Conservation (phyloP, 2,329 filamentous ascomycete species). For the Fusarium nelsonii region DNA sequence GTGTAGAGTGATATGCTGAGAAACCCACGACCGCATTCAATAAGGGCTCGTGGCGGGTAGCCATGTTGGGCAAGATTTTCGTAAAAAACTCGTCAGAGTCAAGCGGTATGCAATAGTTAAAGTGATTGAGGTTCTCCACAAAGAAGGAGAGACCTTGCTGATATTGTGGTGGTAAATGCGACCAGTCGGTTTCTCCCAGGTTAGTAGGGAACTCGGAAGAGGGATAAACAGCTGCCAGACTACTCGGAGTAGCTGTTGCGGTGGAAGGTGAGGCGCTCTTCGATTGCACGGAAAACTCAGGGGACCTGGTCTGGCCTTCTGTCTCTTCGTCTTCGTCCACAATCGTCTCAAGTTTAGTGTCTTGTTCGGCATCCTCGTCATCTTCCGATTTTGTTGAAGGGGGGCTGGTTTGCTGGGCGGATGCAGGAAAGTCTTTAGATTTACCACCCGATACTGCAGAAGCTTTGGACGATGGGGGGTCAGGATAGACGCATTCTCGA, state of each 20-base stretch:
- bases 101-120: constrained; percentile 84
- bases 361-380: constrained; percentile 59
- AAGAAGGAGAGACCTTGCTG: constrained; percentile 85
- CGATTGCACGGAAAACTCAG: constrained; percentile 48
- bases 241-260: constrained; percentile 57
- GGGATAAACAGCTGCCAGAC: constrained; percentile 49
- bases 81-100: constrained; percentile 81
- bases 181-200: constrained; percentile 60
- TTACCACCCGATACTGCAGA: constrained; percentile 41
- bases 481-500: constrained; percentile 91
- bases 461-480: constrained; percentile 66
- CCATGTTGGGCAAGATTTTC: constrained; percentile 76
- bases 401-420: constrained; percentile 61
- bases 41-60: constrained; percentile 80
- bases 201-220: constrained; percentile 45
- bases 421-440: constrained; percentile 54
- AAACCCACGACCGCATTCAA: constrained; percentile 91
- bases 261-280: constrained; percentile 67
- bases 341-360: constrained; percentile 64
- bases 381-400: constrained; percentile 67
- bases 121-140: constrained; percentile 79
- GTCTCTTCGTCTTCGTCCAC: constrained; percentile 65
- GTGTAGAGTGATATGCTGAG: constrained; percentile 84
- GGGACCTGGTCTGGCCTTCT: constrained; percentile 48
- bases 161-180: constrained; percentile 74